phyloP scores from a whole-genome alignment of 305 asterid genomes.

The Withania somnifera region DNA sequence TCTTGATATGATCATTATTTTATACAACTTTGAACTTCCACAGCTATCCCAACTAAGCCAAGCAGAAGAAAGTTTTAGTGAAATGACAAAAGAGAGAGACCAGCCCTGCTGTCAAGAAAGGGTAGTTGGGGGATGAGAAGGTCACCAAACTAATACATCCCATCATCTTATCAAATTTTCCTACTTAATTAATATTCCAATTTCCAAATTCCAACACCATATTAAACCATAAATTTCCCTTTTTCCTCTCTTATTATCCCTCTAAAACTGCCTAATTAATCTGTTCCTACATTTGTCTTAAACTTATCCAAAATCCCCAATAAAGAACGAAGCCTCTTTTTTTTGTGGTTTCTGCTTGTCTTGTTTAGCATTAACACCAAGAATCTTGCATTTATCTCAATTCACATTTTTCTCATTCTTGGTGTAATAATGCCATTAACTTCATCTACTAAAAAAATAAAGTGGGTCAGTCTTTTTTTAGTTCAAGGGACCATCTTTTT shows the following conservation, averaged over 20 bases:
- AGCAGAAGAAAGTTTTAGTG: background rate
- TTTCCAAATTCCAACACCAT: background rate
- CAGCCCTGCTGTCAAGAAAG: conserved; percentile 34
- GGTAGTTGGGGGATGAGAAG: conserved; percentile 41
- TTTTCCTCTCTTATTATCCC: background rate
- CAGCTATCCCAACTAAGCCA: background rate
- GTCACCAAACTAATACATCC: conserved; percentile 38
- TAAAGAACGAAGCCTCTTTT: background rate
- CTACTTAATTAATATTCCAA: background rate
- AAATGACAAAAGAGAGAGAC: conserved; percentile 11
- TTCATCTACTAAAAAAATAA: conserved; percentile 2
- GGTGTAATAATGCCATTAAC: conserved; percentile 22
- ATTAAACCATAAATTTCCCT: conserved; percentile 2
- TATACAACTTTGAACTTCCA: background rate
- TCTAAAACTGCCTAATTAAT: background rate
- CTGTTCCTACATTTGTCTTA: background rate
- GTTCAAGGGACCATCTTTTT: conserved; percentile 30
- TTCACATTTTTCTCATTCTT: conserved; percentile 32
- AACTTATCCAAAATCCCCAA: background rate
- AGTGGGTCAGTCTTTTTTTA: conserved; percentile 14
- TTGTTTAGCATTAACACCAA: conserved; percentile 14
- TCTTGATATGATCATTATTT: background rate
- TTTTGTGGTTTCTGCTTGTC: conserved; percentile 19
- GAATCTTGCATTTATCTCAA: conserved; percentile 20
- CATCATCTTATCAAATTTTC: background rate